Percentiles rank a stretch among this genome's conserved stretches.
Evolutionary conservation across 139 green algal species (phyloP).

Genomic region (Coelastrella sp.): DNA sequence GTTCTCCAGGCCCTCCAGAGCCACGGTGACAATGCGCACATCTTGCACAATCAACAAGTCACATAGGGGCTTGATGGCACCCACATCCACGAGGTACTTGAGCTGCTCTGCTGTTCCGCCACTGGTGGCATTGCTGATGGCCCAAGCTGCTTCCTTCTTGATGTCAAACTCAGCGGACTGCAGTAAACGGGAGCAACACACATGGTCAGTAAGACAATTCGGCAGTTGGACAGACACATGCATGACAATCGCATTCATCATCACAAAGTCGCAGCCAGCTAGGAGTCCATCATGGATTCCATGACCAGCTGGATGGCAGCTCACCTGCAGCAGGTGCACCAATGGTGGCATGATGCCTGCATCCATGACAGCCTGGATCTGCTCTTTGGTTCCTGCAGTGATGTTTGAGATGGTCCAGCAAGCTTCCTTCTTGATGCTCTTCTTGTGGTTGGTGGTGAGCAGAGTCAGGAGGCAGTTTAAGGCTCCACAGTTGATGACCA

Average conservation of each 20-base stretch:
- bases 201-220: too few species aligned
- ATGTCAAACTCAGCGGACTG: slow-evolving; percentile 97
- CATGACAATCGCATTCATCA: too few species aligned
- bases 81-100: slow-evolving; percentile 86
- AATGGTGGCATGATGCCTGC: slow-evolving; percentile 91
- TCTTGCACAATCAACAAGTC: slow-evolving; percentile 94
- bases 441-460: slow-evolving; percentile 95
- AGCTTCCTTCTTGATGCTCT: slow-evolving; percentile 99
- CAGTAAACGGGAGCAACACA: background rate
- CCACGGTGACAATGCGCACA: slow-evolving; percentile 97
- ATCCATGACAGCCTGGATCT: slow-evolving; percentile 98
- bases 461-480: slow-evolving; percentile 94
- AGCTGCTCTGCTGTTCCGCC: slow-evolving; percentile 86
- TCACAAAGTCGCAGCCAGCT: too few species aligned
- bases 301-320: too few species aligned
- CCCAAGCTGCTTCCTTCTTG: slow-evolving; percentile 99
- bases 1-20: slow-evolving; percentile 99
- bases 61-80: slow-evolving; percentile 96
- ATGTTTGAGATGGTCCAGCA: slow-evolving; percentile 99
- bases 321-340: slow-evolving; percentile 82
- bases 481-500: slow-evolving; percentile 98
- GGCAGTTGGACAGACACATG: too few species aligned
- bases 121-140: slow-evolving; percentile 98
- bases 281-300: too few species aligned
- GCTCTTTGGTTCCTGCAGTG: slow-evolving; percentile 93